Evolutionary conservation across 2,329 filamentous ascomycete genomes (phyloP).

Genomic region (Hymenoscyphus scutula): DNA sequence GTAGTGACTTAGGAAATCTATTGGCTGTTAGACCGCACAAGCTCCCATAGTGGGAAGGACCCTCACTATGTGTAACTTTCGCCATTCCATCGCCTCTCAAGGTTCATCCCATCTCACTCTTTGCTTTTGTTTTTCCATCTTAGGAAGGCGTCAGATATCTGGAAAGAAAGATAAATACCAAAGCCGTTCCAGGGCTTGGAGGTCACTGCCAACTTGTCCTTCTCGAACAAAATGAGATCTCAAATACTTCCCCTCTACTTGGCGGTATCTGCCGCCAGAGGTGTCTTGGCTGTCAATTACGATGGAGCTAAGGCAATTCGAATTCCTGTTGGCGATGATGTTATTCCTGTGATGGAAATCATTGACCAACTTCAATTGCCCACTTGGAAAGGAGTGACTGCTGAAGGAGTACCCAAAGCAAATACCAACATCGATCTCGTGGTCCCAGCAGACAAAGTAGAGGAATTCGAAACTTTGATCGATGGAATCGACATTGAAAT

Average conservation of each 20-base stretch:
- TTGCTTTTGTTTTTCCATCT: neutral
- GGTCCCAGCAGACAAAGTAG: conserved; percentile 40
- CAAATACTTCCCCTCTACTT: conserved; percentile 6
- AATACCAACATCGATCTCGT: conserved; percentile 42
- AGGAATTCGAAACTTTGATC: conserved; percentile 39
- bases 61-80: neutral
- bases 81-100: neutral
- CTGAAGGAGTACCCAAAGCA: conserved; percentile 21
- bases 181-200: neutral
- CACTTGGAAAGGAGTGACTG: conserved; percentile 37
- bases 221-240: conserved; percentile 8
- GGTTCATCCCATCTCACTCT: neutral
- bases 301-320: conserved; percentile 43
- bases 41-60: conserved; percentile 12
- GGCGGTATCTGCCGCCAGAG: neutral
- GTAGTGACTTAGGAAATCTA: neutral
- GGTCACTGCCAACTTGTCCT: neutral
- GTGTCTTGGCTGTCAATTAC: conserved; percentile 36
- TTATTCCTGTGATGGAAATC: conserved; percentile 36
- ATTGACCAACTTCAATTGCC: conserved; percentile 39
- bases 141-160: neutral
- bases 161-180: neutral
- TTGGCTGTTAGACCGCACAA: conserved; percentile 2
- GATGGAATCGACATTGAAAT: conserved; percentile 36
- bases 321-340: conserved; percentile 37